phyloP scores from a whole-genome alignment of 2,329 filamentous ascomycete genomes.

The Neofusicoccum umdonicola region DNA sequence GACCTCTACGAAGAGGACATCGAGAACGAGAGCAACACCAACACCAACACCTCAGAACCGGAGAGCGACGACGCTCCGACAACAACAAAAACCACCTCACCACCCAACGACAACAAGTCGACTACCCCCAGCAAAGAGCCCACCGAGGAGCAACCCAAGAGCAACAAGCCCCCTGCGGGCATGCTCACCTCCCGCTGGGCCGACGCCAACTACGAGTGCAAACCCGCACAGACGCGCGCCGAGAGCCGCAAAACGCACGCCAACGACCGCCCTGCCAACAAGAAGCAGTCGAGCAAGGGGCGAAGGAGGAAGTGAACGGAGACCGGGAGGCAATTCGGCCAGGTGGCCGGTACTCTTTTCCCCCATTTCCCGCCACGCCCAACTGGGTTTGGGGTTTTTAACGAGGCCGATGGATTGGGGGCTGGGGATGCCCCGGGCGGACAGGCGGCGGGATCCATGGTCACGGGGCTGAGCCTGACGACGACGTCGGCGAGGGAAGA shows the following conservation, averaged over 20 bases:
- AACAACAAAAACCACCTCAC: not conserved
- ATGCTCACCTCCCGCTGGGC: slow-evolving; percentile 3
- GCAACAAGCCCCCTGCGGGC: not conserved
- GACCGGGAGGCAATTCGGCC: not conserved
- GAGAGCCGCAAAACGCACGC: not conserved
- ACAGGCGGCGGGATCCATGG: no score
- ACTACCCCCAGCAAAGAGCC: not conserved
- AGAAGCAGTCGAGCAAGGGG: not conserved
- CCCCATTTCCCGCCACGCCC: not conserved
- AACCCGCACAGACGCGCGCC: not conserved
- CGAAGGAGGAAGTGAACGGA: not conserved
- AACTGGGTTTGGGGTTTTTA: not conserved
- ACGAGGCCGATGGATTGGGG: not conserved
- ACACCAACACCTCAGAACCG: not conserved
- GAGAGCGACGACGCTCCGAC: not conserved
- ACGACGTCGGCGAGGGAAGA: not conserved
- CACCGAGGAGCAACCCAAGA: not conserved
- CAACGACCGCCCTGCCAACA: not conserved
- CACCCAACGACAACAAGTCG: not conserved
- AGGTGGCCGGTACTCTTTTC: not conserved
- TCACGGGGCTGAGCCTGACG: no score
- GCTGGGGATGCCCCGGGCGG: no score
- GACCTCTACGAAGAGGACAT: not conserved
- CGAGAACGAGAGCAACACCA: not conserved
- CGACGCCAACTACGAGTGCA: not conserved